Conservation (phyloP, 257 asterid species). For the Forsythia suspensa region DNA sequence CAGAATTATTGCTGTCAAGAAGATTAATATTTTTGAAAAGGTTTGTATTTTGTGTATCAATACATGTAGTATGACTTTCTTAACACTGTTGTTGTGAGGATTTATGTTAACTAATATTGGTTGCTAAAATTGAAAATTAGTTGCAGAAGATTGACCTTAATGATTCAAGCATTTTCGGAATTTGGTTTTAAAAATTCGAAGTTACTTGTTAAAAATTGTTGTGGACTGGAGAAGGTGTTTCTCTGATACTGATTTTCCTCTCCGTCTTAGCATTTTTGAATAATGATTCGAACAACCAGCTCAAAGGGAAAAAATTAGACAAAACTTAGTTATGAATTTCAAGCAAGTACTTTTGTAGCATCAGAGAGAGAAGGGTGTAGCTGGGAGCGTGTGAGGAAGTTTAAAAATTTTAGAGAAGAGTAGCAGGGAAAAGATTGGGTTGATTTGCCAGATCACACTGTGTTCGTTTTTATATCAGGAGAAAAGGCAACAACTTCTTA, state of each 20-base stretch:
- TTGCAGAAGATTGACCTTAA: conserved; percentile 4
- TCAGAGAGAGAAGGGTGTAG: neutral
- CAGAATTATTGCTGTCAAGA: conserved; percentile 94
- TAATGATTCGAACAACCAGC: neutral
- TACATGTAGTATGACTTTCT: neutral
- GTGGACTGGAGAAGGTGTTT: conserved; percentile 1
- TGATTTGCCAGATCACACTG: conserved; percentile 18
- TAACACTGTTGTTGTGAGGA: neutral
- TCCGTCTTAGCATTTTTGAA: neutral
- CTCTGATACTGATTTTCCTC: neutral
- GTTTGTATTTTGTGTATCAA: conserved; percentile 26
- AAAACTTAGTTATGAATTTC: neutral
- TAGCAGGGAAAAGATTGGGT: neutral
- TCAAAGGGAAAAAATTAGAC: neutral
- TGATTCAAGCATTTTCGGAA: neutral
- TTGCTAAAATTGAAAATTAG: neutral
- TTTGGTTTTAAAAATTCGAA: neutral
- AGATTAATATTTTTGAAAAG: conserved; percentile 96
- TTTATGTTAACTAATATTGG: neutral
- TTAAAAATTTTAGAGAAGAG: neutral
- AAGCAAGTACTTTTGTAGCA: neutral
- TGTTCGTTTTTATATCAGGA: conserved; percentile 53
- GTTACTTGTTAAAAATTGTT: neutral
- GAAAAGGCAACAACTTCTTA: conserved; percentile 95
- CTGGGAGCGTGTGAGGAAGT: neutral